A percentile compares a stretch with the other conserved stretches of the same genome.
Evolutionary conservation across 495 filamentous ascomycete species (phyloP).

Genomic region (Xylaria longipes): DNA sequence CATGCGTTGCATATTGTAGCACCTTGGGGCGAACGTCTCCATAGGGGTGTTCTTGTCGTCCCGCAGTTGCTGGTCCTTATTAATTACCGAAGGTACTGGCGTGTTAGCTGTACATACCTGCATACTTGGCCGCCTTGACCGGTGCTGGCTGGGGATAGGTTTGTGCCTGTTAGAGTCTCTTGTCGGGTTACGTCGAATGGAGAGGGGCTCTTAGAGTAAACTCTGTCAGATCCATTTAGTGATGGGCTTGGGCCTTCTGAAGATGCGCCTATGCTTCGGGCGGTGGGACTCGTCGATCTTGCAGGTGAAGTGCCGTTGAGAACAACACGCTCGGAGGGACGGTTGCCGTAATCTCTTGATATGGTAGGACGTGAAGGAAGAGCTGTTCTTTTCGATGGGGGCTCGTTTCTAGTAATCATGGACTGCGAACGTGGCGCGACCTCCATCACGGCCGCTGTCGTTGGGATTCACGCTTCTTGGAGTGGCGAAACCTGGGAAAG

Average conservation of each 20-base stretch:
- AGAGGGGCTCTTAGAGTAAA: conserved; percentile 42
- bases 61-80: conserved; percentile 79
- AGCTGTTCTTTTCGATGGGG: conserved; percentile 36
- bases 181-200: conserved; percentile 37
- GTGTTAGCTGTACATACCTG: conserved; percentile 49
- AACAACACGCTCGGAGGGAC: conserved; percentile 34
- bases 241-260: conserved; percentile 39
- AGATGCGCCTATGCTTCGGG: conserved; percentile 35
- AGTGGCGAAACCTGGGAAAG: neutral
- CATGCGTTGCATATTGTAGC: conserved; percentile 98
- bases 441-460: conserved; percentile 35
- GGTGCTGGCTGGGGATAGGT: conserved; percentile 29
- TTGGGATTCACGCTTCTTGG: neutral
- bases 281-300: conserved; percentile 37
- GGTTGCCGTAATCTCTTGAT: conserved; percentile 35
- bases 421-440: conserved; percentile 31
- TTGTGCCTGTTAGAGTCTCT: conserved; percentile 30
- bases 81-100: neutral
- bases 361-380: conserved; percentile 38
- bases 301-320: conserved; percentile 33
- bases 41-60: conserved; percentile 91
- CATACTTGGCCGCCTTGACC: conserved; percentile 58
- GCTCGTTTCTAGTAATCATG: conserved; percentile 32
- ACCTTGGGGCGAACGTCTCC: conserved; percentile 90
- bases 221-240: conserved; percentile 38